Evolutionary conservation across 1,284 basidiomycete genomes (phyloP), one percentile per base, ranked within the genome.

Genomic region (Rhodotorula sp.): DNA sequence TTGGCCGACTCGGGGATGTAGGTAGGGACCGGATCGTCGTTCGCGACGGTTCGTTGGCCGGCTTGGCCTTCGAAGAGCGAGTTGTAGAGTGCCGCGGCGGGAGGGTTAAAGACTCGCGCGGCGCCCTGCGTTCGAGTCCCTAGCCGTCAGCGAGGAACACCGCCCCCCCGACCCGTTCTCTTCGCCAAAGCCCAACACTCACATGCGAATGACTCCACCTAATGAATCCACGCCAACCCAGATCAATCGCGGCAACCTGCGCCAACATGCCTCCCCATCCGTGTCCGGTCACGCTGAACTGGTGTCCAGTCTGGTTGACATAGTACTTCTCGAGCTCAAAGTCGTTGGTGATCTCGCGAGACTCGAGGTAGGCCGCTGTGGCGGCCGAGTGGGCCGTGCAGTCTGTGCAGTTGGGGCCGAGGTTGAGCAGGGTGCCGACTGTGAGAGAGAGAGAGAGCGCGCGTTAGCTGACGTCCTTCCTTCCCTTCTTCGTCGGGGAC

Each of bases 241-340:
- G 61, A 51, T 74, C 72, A 17, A 77, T 47, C 22, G 73, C 55
- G 30, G 73, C 75, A 20, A 77, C 59, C 61, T 74, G 70, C 6
- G 66, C 73, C 24, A 77, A 57, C 72, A 74, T 74, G 20, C 76
- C 76, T 7, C 74, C 76, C 32, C 67, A 73, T 17, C 65, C 76
- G 65, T 77, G 76, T 2, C 76, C 77, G 19, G 77, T 77, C 13
- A 78, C 57, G 1, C 69, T 73, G 70, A 71, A 78, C 66, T 77
- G 75, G 64, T 73, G 71, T 63, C 73, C 64, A 17, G 76, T 76
- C 11, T 57, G 29, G 34, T 61, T 59, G 39, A 78, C 77, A 55
- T 70, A 70, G 32, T 62, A 49, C 39, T 67, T 62, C 29, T 65
- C 75, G 47, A 67, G 54, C 15, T 62, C 75, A 69, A 72, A 78